These are phyloP conservation scores for Suillus subluteus DNA, from an alignment of 768 basidiomycete genomes.

Conservation along the genomic window DNA sequence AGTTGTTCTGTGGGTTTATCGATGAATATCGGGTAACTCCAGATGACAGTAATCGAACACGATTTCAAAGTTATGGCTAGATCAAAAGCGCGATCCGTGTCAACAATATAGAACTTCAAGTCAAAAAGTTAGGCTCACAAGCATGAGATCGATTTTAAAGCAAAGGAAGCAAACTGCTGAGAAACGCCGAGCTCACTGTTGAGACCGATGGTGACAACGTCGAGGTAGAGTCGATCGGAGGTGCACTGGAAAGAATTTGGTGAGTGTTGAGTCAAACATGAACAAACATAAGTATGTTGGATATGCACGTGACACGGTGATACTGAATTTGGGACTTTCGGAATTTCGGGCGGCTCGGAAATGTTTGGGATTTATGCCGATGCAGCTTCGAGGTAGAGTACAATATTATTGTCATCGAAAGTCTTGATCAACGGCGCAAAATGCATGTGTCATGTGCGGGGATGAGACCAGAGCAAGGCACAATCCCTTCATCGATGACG, in stretches of 20 bases:
- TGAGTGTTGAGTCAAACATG: not conserved
- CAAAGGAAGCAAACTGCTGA: not conserved
- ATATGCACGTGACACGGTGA: not conserved
- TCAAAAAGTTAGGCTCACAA: not conserved
- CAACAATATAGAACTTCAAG: not conserved
- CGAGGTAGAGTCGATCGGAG: not conserved
- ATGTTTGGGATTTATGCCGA: too few species aligned
- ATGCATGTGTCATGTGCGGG: not conserved
- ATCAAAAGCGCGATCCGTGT: not conserved
- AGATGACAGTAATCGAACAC: not conserved
- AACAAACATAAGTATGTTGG: not conserved
- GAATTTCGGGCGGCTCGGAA: too few species aligned
- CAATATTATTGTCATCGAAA: not conserved
- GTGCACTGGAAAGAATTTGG: not conserved
- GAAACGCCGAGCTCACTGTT: not conserved
- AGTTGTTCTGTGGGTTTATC: not conserved
- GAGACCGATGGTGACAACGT: not conserved
- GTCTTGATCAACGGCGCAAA: not conserved
- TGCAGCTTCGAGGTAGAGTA: not conserved
- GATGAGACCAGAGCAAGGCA: not conserved
- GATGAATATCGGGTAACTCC: not conserved
- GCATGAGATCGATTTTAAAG: not conserved
- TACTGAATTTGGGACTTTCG: too few species aligned
- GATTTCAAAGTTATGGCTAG: slow-evolving; percentile 2
- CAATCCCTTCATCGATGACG: not conserved